Evolutionary conservation across 148 eudicot species (phyloP).

Genomic region (Camellia sinensis): DNA sequence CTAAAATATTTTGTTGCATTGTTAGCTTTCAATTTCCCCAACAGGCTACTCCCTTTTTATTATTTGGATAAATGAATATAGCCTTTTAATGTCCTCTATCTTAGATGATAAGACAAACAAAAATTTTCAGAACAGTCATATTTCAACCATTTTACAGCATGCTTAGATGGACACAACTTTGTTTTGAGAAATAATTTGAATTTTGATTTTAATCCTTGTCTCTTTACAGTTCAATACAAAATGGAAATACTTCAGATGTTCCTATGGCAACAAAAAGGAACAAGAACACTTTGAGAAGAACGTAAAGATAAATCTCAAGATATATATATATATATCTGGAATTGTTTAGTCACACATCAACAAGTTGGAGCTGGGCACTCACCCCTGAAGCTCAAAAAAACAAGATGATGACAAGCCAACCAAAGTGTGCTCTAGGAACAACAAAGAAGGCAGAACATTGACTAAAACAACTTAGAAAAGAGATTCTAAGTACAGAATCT

Average conservation of each 20-base stretch:
- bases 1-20: not conserved
- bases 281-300: not conserved
- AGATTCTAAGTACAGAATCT: not conserved
- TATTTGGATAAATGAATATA: not conserved
- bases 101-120: no score
- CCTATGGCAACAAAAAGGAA: not conserved
- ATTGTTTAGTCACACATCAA: not conserved
- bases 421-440: not conserved
- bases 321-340: not conserved
- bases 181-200: not conserved
- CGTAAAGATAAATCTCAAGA: not conserved
- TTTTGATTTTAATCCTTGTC: not conserved
- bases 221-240: no score
- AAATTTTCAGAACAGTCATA: no score
- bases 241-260: no score
- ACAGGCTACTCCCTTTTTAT: not conserved
- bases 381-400: not conserved
- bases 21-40: no score
- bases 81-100: not conserved
- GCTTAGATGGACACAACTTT: not conserved
- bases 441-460: not conserved
- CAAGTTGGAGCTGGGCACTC: not conserved
- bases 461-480: not conserved
- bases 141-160: no score
- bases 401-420: not conserved